Evolutionary conservation across 2,329 filamentous ascomycete genomes (phyloP).

Genomic region (Alternaria sp.): DNA sequence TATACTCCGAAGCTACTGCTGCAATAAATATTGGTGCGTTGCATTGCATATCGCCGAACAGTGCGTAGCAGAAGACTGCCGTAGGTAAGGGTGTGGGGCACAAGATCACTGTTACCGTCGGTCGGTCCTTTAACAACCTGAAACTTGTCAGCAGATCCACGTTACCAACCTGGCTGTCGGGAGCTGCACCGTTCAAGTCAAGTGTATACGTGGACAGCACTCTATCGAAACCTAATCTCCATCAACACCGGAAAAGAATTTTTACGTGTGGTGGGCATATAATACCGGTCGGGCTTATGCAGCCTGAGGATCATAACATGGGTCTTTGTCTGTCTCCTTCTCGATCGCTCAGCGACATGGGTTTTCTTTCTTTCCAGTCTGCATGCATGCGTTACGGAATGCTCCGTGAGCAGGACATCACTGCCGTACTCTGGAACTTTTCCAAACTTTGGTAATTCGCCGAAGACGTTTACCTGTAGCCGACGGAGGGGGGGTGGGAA

Average conservation of each 20-base stretch:
- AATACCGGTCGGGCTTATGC: constrained; percentile 20
- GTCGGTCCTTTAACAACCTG: constrained; percentile 19
- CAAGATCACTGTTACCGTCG: constrained; percentile 17
- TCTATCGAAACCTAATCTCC: constrained; percentile 21
- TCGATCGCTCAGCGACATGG: constrained; percentile 13
- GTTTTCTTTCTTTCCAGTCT: constrained; percentile 19
- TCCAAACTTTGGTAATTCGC: constrained; percentile 15
- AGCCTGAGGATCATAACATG: constrained; percentile 21
- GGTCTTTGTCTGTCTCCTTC: constrained; percentile 9
- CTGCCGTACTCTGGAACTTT: constrained; percentile 3
- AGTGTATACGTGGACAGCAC: constrained; percentile 22
- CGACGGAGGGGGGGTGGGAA: constrained; percentile 6
- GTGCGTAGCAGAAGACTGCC: constrained; percentile 10
- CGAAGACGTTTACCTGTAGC: constrained; percentile 9
- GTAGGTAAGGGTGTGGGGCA: constrained; percentile 14
- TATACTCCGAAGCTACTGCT: constrained; percentile 37
- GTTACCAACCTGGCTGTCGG: constrained; percentile 22
- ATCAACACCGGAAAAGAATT: constrained; percentile 1
- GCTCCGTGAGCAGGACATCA: constrained; percentile 10
- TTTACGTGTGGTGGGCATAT: constrained; percentile 13
- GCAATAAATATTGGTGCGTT: constrained; percentile 29
- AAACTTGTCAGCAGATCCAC: constrained; percentile 20
- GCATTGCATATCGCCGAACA: constrained; percentile 21
- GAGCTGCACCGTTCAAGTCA: constrained; percentile 12
- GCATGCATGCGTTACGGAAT: constrained; percentile 11